Evolutionary conservation across 192 early-diverging fungal species (phyloP).

Genomic region (Coemansia sp.): DNA sequence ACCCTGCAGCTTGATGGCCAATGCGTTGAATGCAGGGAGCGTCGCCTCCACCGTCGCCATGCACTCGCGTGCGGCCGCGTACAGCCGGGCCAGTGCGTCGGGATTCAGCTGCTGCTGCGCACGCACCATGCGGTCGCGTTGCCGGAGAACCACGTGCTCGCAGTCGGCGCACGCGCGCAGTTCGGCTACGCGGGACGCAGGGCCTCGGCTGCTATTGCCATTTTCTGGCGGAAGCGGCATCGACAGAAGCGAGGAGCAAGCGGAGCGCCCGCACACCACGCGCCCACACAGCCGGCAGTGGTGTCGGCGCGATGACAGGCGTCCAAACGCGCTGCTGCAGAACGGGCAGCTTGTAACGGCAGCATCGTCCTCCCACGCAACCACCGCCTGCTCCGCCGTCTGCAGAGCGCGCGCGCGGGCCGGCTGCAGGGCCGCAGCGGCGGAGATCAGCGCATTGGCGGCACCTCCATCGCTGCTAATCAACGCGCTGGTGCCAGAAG

Average conservation of each 20-base stretch:
- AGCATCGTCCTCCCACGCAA: constrained; percentile 39
- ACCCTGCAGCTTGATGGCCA: constrained; percentile 13
- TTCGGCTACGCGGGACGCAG: constrained; percentile 14
- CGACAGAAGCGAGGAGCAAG: constrained; percentile 50
- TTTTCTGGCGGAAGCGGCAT: constrained; percentile 18
- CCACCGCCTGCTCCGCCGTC: constrained; percentile 45
- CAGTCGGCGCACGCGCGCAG: constrained; percentile 63
- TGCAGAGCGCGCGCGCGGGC: constrained; percentile 16
- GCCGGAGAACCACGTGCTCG: constrained; percentile 58
- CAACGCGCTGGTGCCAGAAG: neutral
- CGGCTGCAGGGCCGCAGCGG: neutral
- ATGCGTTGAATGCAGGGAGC: constrained; percentile 35
- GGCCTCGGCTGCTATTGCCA: constrained; percentile 3
- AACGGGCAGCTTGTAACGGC: constrained; percentile 19
- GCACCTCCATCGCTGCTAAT: neutral
- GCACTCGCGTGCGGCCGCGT: constrained; percentile 6
- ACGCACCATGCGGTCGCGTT: constrained; percentile 47
- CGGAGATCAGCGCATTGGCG: neutral
- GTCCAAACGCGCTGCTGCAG: constrained; percentile 45
- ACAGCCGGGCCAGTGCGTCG: constrained; percentile 23
- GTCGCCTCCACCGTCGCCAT: constrained; percentile 35
- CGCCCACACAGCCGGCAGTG: constrained; percentile 75
- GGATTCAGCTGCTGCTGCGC: constrained; percentile 29
- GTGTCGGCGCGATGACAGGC: constrained; percentile 65
- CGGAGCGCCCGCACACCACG: constrained; percentile 58